Evolutionary conservation across 2,329 filamentous ascomycete species (phyloP), one percentile per base, ranked within the genome.

Genomic region (Tolypocladium amazonense): DNA sequence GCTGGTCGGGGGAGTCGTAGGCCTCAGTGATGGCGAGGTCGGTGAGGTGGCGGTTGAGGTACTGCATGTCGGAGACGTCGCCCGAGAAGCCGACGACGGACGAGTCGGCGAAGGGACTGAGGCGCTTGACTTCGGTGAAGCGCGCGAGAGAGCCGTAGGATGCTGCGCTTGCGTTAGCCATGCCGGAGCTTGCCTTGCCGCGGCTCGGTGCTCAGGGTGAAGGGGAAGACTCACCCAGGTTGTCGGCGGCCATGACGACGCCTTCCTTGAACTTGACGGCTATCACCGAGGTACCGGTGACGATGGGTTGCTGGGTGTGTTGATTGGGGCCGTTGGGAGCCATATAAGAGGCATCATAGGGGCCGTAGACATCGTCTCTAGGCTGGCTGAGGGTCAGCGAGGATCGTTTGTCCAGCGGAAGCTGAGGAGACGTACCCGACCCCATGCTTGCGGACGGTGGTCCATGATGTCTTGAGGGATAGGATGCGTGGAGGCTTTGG

Each of bases 31-130:
- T 91, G 73, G 89, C 86, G 68, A 97, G 88, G 64, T 90, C 88
- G 71, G 84, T 88, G 67, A 99, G 88, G 70, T 96, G 86, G 68
- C 94, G 88, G 83, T 96, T 89, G 67, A 99, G 86, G 80, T 95
- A 95, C 81, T 99, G 94, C 94, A 99, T 97, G 80, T 99, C 94
- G 65, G 90, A 96, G 68, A 99, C 88, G 79, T 99, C 94, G 74
- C 94, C 94, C 74, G 92, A 91, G 78, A 97, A 96, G 69, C 94
- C 94, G 71, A 99, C 82, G 62, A 97, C 84, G 37, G 91, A 87
- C 65, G 87, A 85, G 65, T 87, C 82, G 77, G 92, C 90, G 77
- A 97, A 97, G 68, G 86, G 83, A 69, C 91, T 91, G 66, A 99
- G 88, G 72, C 94, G 92, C 79, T 97, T 95, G 73, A 97, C 91